Base-by-base conservation (phyloP, 1,284 basidiomycete genomes). In the Puccinia horiana region DNA sequence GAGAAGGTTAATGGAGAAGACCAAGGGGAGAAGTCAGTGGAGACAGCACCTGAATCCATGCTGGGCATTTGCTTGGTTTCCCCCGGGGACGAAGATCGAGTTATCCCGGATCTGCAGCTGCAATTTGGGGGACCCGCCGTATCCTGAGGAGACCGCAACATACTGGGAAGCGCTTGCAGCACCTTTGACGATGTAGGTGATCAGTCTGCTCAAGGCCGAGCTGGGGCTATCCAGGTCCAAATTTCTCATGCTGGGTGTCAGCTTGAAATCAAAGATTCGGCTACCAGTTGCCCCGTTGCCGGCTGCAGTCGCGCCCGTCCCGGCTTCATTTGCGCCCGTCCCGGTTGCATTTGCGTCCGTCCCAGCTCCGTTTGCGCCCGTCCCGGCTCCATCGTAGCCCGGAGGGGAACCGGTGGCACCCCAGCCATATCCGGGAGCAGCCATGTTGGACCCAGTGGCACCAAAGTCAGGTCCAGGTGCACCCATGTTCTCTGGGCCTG, bases 101-200 rank as follows among this genome's bases (percentile, higher is more conserved):
- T 58, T 26, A 26, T 76, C 74, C 16, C 74, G 74, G 42, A 76
- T 76, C 52, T 26, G 40, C 12, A 76, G 23, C 14, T 47, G n/a
- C 2, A 76, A 16, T n/a, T 76, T 37, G 23, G 56, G 14, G 54
- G 40, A 14, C 16, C 18, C 16, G 1, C 2, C 0, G 35, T 0
- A 3, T 32, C 42, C 5, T 37, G 16, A 12, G 32, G 54, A 20
- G 56, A 63, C 26, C 9, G 61, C 29, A 23, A 61, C 54, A 32
- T 58, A 42, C 32, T 29, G 16, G 37, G 40, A 61, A 14, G 54
- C 40, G 14, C 35, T 40, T 16, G 74, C 61, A 1, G 44, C 54
- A 4, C 74, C 54, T 61, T 76, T 76, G 35, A 76, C 74, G 9
- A 76, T 35, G 54, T 76, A 76, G n/a, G 74, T 29, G n/a, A 76